Base-by-base conservation (phyloP, 2,329 filamentous ascomycete genomes). In the Calonectria pseudoturangicola region DNA sequence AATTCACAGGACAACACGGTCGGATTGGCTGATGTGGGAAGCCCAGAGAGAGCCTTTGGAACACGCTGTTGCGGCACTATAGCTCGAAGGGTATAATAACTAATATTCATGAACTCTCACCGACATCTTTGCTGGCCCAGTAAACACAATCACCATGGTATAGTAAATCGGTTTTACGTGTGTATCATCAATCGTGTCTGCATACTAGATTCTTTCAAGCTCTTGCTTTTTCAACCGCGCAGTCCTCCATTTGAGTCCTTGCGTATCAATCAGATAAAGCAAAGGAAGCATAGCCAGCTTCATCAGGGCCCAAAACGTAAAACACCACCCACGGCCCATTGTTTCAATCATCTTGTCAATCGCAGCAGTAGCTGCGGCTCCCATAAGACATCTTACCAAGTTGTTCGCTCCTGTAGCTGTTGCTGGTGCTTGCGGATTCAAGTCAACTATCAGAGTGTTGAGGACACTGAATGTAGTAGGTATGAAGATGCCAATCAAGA, bases 11-110 rank as follows among this genome's bases (percentile, higher is more conserved):
- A 99, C 97, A 67, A 98, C 97, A 72, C 92, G 95, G 82, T 98
- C 95, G 77, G 97, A 99, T 84, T 99, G 97, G 97, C 87, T 99
- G 80, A 96, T 96, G 70, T 99, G 97, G 97, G 97, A 99, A 84
- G 88, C 89, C 21, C 92, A 94, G 82, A 90, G 94, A 81, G 88
- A 92, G 76, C 90, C 93, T 18, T 78, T 93, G 74, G 93, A 96
- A 82, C 86, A 88, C 74, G 92, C 93, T 10, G 88, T 93, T 72
- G 88, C 91, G 76, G 92, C 91, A 30, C 87, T 93, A 81, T 90
- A 83, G 79, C 75, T n/a, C 48, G 41, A 66, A 45, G 54, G 43
- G 27, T 45, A 56, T 8, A 54, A 28, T 50, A 76, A 64, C 66
- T 66, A 73, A 69, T 56, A 51, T 47, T 51, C 43, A 54, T 54